Base-by-base conservation (phyloP, 192 early-diverging fungal genomes). In the Allomyces arbusculus region DNA sequence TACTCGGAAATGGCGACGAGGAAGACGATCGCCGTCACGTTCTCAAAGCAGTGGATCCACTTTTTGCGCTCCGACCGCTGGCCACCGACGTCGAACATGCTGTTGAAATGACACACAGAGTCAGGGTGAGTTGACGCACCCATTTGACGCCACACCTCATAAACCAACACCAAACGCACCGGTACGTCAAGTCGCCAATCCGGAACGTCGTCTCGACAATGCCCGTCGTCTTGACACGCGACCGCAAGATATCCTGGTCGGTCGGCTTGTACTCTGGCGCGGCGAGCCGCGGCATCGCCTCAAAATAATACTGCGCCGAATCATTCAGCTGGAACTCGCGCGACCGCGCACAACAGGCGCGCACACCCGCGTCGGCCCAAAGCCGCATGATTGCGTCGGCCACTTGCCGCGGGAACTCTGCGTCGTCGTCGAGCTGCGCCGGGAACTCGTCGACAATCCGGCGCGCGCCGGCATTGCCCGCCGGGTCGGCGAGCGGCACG, bases 11-110 rank as follows among this genome's bases (percentile, higher is more conserved):
- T 92, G 33, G 94, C 94, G 22, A 94, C 92, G 72, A 97, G 74
- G 75, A 97, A 97, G 33, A 97, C 80, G 66, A 97, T 92, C 1
- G 91, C 88, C 1, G 91, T 95, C 22, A 95, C 92, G 69, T 93
- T 91, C 72, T 97, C 94, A 69, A 97, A 97, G 70, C 92, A 97
- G 77, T 95, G 94, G 69, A 95, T 94, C 94, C 94, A 95, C 79
- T 97, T 97, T 71, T 97, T 97, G 70, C 94, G 84, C 79, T 97
- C 94, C 43, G 91, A 93, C 55, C 94, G 87, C 81, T 97, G 94
- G 55, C 94, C 94, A 70, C 94, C 94, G 61, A 97, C 94, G 79
- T 97, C 94, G 75, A 92, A 88, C 89, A 97, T 91, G 67, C 78
- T 71, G 62, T 73, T 61, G 23, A n/a, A n/a, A n/a, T n/a, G n/a